Base-by-base conservation (phyloP, 208 protist genomes). In the Leishmania mexicana region DNA sequence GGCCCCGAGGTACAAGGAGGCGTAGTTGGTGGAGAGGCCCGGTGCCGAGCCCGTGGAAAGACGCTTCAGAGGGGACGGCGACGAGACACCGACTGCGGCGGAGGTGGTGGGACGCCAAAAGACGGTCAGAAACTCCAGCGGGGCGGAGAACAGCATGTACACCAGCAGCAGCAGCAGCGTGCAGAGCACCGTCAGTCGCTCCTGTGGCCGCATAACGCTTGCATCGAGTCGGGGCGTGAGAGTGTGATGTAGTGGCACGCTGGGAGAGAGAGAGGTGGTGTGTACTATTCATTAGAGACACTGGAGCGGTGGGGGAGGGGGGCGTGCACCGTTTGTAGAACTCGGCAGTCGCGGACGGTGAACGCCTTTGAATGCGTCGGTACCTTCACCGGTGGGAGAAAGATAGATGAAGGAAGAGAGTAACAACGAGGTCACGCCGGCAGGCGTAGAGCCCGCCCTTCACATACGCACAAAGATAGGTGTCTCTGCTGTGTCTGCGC, bases 131-230 rank as follows among this genome's bases (percentile, higher is more conserved):
- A 79, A 54, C 76, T 72, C 62, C 40, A 53, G 1, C 3, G 58
- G 76, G 2, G 62, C 76, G 54, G 47, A 79, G 45, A 79, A 53
- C 10, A 79, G 42, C 11, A 68, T 13, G 76, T 49, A 79, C n/a
- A 79, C 62, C 45, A 79, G 76, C 45, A 79, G 76, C 60, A 79
- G 40, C 60, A 79, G 40, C 40, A 79, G 58, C 42, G 76, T 40
- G n/a, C 76, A 79, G 47, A 72, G 60, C 60, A 79, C 76, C 28
- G 45, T 72, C 45, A 79, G 58, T 54, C 62, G 54, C 60, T 79
- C 76, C 40, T 42, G 60, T n/a, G 49, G 60, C 76, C 38, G 3
- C 76, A 79, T 79, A 10, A 49, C 28, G n/a, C 28, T 67, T 40
- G 35, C 57, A 78, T 76, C 58, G 54, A 79, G 24, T 21, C 70